Evolutionary conservation across 2,329 filamentous ascomycete genomes (phyloP).

Genomic region (Fusarium nurragi): DNA sequence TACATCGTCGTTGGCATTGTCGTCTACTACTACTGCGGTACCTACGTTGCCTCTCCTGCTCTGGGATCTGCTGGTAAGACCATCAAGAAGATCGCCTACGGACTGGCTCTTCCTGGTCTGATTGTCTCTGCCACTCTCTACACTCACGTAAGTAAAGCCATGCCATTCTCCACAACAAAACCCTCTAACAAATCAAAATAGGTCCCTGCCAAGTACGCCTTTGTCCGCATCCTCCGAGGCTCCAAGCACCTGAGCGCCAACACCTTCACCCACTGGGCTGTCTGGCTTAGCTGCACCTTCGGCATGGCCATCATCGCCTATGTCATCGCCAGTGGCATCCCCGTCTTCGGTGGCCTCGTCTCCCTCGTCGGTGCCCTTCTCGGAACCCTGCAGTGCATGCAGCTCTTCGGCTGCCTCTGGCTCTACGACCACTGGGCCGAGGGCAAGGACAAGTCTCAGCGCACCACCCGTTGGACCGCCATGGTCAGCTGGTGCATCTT

Average conservation of each 20-base stretch:
- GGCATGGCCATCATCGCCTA: slow-evolving; percentile 43
- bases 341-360: slow-evolving; percentile 44
- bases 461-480: slow-evolving; percentile 23
- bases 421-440: slow-evolving; percentile 43
- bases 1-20: slow-evolving; percentile 50
- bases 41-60: slow-evolving; percentile 59
- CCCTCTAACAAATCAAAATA: neutral
- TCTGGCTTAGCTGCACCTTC: slow-evolving; percentile 47
- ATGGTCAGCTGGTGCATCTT: slow-evolving; percentile 28
- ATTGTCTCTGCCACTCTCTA: slow-evolving; percentile 43
- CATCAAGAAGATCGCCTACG: slow-evolving; percentile 58
- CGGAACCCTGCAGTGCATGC: slow-evolving; percentile 46
- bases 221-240: slow-evolving; percentile 41
- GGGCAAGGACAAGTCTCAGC: slow-evolving; percentile 29
- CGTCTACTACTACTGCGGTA: slow-evolving; percentile 59
- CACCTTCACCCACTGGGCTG: slow-evolving; percentile 45
- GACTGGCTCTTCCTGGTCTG: slow-evolving; percentile 47
- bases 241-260: slow-evolving; percentile 48
- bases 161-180: rapidly evolving
- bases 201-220: slow-evolving; percentile 32
- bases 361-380: slow-evolving; percentile 47
- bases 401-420: slow-evolving; percentile 47
- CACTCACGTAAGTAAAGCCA: slow-evolving; percentile 37
- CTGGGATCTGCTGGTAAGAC: slow-evolving; percentile 55
- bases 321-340: slow-evolving; percentile 38